A percentile compares a stretch with the other conserved stretches of the same genome.
phyloP scores from a whole-genome alignment of 441 rosid species.

The Populus hybrid region DNA sequence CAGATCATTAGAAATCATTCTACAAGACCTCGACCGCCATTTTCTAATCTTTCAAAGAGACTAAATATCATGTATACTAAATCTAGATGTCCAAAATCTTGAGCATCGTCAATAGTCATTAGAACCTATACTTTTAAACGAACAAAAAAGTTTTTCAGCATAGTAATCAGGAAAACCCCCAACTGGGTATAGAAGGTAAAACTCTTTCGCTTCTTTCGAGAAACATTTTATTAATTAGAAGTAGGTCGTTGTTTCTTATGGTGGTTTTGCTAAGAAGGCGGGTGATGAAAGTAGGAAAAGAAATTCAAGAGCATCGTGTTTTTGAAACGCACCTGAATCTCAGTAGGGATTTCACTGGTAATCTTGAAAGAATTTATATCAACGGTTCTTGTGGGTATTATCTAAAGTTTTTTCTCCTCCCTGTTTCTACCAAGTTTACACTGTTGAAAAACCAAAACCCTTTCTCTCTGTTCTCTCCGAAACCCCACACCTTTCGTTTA shows the following conservation, averaged over 20 bases:
- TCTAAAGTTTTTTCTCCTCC: too few species aligned
- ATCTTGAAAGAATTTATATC: too few species aligned
- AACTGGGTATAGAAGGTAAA: neutral
- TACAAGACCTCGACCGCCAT: neutral
- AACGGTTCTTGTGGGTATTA: too few species aligned
- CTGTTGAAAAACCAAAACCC: neutral
- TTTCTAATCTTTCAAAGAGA: neutral
- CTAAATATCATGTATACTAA: neutral
- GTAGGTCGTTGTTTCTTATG: neutral
- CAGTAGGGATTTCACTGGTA: too few species aligned
- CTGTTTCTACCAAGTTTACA: neutral
- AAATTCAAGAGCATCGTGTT: neutral
- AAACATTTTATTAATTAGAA: neutral
- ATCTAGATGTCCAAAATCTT: too few species aligned
- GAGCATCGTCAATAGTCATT: too few species aligned
- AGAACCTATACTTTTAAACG: neutral
- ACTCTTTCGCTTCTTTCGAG: too few species aligned
- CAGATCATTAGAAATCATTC: neutral
- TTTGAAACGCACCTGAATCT: neutral
- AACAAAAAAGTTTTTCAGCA: too few species aligned
- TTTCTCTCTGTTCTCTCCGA: neutral
- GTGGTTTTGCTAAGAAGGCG: neutral
- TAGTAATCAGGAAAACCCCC: neutral
- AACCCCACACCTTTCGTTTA: neutral
- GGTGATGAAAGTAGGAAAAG: neutral